Evolutionary conservation across 495 filamentous ascomycete genomes (phyloP).

Genomic region (Lasiosphaeria miniovina): DNA sequence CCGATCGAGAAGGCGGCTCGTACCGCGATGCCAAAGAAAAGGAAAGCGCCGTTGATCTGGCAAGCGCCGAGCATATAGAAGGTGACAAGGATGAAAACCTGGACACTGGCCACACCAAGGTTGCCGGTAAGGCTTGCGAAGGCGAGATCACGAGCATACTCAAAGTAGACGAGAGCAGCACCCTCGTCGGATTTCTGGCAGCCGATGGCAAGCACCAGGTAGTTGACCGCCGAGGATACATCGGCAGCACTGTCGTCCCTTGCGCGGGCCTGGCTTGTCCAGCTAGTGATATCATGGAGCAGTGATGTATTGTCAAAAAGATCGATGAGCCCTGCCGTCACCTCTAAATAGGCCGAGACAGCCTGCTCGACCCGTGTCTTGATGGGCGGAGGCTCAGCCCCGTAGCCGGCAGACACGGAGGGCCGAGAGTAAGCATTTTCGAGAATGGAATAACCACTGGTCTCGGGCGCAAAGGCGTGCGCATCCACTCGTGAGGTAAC

Average conservation of each 20-base stretch:
- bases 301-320: slow-evolving; percentile 37
- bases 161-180: slow-evolving; percentile 52
- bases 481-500: slow-evolving; percentile 62
- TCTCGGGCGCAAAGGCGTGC: slow-evolving; percentile 62
- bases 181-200: slow-evolving; percentile 53
- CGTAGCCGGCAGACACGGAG: neutral
- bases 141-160: slow-evolving; percentile 54
- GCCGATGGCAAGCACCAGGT: slow-evolving; percentile 59
- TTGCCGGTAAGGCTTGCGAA: slow-evolving; percentile 55
- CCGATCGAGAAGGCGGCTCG: slow-evolving; percentile 60
- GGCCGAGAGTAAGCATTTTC: slow-evolving; percentile 41
- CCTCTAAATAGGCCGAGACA: slow-evolving; percentile 35
- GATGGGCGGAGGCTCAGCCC: slow-evolving; percentile 21
- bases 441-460: slow-evolving; percentile 61
- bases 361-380: slow-evolving; percentile 18
- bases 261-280: slow-evolving; percentile 21
- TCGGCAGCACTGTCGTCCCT: slow-evolving; percentile 27
- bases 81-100: slow-evolving; percentile 57
- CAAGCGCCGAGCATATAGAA: slow-evolving; percentile 60
- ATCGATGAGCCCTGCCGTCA: slow-evolving; percentile 40
- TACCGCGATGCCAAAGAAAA: slow-evolving; percentile 56
- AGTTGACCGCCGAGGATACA: slow-evolving; percentile 52
- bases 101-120: slow-evolving; percentile 54
- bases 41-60: slow-evolving; percentile 60
- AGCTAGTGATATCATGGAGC: slow-evolving; percentile 26